Evolutionary conservation across 129 eudicot species (phyloP), one percentile per base, ranked within the genome.

Genomic region (Cynara cardunculus): DNA sequence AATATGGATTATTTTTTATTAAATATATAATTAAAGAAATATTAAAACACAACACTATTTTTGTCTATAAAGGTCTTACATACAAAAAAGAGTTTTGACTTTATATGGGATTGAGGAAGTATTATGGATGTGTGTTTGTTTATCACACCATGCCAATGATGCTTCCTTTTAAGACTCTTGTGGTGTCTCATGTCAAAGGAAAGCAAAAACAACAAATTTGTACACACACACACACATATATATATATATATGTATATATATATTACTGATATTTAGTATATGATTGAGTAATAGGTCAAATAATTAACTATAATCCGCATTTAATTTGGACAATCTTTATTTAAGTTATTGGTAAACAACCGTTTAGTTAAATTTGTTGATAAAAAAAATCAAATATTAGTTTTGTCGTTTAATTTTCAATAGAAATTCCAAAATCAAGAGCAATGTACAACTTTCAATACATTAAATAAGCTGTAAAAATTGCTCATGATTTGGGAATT

Each of bases 51-150:
- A 5, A n/a, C n/a, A 5, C 24, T 56, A 14, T 56, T 56, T 6
- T n/a, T n/a, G 65, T 56, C 10, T 56, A 53, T 53, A n/a, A n/a
- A n/a, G 61, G 61, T 49, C 61, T 16, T 49, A 5, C 59, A 46
- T 46, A n/a, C n/a, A 16, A 16, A 14, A 46, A 13, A 22, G 4
- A 64, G 69, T 64, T 67, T 67, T 67, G 46, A 78, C 81, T 78
- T 78, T 44, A 67, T 41, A 67, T 39, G 67, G 24, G 56, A 62
- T 59, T 76, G 74, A 67, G 74, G 74, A 41, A 39, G 81, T 56
- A 78, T 62, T 62, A 62, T 67, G 69, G 81, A 66, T 8, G 67
- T 72, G 59, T 39, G 27, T 77, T 27, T 41, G 44, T 78, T 78
- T 78, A 67, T 67, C 81, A 67, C 12, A 67, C 46, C 74, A 68